Evolutionary conservation across 2,329 filamentous ascomycete species (phyloP), one percentile per base, ranked within the genome.

Genomic region (Lachnellula subtilissima): DNA sequence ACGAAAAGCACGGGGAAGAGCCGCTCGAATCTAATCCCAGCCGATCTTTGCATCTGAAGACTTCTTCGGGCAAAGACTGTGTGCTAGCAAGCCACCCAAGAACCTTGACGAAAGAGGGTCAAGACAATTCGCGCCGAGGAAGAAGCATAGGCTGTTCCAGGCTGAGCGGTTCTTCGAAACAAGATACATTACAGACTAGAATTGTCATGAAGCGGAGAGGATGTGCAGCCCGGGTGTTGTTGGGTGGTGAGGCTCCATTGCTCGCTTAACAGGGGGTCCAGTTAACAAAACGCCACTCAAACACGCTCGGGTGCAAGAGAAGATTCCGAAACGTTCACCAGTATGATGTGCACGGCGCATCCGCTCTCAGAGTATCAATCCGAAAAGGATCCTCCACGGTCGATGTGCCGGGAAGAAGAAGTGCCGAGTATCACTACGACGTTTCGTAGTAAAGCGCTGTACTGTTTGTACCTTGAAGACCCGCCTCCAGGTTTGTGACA

Each of bases 201-300:
- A 43, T 48, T 22, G 52, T 54, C 17, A 28, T 39, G 52, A 51
- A 39, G 22, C 25, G 32, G 45, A n/a, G 12, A 25, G 23, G n/a
- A 43, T 42, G 48, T 9, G 45, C 12, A 14, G 15, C 5, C 25
- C 39, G 49, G 3, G 19, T 19, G 46, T 39, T 39, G 47, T 46
- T 48, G 53, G 52, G 45, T 58, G 52, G 45, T 58, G 60, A 51
- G 63, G 53, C 55, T 61, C 60, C 48, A 32, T 52, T 53, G 35
- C 23, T 25, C 17, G 17, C 25, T 35, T 49, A 42, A 46, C 48
- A 57, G 55, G 54, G 50, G 42, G 11, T 23, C 39, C 17, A 35
- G n/a, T 37, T 49, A 52, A 54, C 59, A 60, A 59, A 61, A 52
- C 22, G 59, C 17, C 37, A 39, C 56, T 64, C 60, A 66, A 65